Base-by-base conservation (phyloP, 129 eudicot species). In the Lactuca sativa region DNA sequence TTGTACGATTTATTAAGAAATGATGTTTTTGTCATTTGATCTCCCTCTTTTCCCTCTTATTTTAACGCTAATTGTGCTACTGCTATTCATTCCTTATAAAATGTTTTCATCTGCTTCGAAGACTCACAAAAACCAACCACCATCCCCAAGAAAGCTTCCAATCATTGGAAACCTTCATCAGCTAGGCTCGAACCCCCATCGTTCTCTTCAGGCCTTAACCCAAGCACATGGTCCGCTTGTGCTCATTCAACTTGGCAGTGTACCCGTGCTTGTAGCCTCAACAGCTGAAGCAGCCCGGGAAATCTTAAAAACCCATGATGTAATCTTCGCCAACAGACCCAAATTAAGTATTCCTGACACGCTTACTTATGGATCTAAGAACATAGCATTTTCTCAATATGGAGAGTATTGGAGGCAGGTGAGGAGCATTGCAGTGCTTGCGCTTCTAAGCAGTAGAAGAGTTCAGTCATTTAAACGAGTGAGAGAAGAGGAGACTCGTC, bases 141-240 rank as follows among this genome's bases (percentile, higher is more conserved):
- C 85, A 32, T 74, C 83, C 0, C 86, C 86, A 0, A 49, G 55
- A 77, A 84, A 76, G 67, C 77, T 84, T 36, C 89, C 89, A 12
- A 59, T 84, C n/a, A 56, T 84, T 5, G 89, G 89, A 49, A 69
- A 85, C 78, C 79, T 85, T 30, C 86, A 78, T 32, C 82, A 78
- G 32, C 37, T 85, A 16, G 82, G 86, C 52, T 52, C 36, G 5
- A 37, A 40, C 57, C 78, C 86, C 9, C 87, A 76, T 49, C 83
- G 84, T 56, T 68, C 78, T 3, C 83, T 81, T 56, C 56, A 12
- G 16, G 33, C 74, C 13, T 18, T 81, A 70, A 64, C 86, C 9
- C 54, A 34, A 59, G 53, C 61, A 61, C 79, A 77, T 47, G 89
- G 89, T 3, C 74, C 84, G 0, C 33, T 78, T 25, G 76, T 70